A percentile compares a stretch with the other conserved stretches of the same genome.
Conservation (phyloP, 2,329 filamentous ascomycete genomes). For the Claviceps digitariae region DNA sequence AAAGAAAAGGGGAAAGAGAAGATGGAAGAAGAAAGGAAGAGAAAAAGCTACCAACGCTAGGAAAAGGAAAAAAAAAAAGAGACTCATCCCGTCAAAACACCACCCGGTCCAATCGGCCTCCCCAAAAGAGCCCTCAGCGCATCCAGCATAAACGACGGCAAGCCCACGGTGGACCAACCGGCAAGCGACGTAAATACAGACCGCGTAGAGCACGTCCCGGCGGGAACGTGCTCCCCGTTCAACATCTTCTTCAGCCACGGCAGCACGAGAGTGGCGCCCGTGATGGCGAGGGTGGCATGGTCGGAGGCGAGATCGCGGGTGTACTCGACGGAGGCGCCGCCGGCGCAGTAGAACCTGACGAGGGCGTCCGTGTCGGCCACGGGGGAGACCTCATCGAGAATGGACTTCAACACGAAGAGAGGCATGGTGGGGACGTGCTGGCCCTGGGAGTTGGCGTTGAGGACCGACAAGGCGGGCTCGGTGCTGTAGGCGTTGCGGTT, state of each 20-base stretch:
- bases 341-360: slow-evolving; percentile 1
- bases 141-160: background rate
- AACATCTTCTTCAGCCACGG: background rate
- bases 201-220: background rate
- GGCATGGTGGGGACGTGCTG: background rate
- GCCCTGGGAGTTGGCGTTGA: background rate
- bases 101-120: background rate
- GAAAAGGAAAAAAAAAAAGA: background rate
- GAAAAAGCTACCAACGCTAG: background rate
- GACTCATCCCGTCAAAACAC: background rate
- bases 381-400: background rate
- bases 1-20: background rate
- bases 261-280: background rate
- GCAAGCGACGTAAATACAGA: background rate
- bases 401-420: background rate
- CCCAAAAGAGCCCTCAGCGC: background rate
- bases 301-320: background rate
- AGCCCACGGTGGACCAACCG: background rate
- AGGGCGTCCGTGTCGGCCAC: background rate
- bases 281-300: background rate
- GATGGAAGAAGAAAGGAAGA: background rate
- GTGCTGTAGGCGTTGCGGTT: background rate
- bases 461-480: background rate
- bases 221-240: background rate
- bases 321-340: slow-evolving; percentile 1